Evolutionary conservation across 768 basidiomycete genomes (phyloP), one percentile per base, ranked within the genome.

Genomic region (Rhodotorula diobovata): DNA sequence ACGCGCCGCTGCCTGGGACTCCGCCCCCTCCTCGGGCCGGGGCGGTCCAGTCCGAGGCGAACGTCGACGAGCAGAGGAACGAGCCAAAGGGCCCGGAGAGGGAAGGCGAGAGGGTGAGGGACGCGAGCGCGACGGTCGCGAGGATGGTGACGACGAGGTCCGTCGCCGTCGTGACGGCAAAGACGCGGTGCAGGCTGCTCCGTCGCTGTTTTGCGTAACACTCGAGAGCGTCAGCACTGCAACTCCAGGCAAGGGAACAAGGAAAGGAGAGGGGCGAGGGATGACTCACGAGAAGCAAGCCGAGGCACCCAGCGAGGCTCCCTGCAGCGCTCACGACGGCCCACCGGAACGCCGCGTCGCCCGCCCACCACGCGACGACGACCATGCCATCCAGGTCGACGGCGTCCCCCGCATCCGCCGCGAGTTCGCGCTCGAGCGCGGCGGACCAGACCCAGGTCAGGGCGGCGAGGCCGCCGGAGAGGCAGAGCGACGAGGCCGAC

Each of bases 31-130:
- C 61, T 30, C 60, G 50, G 25, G 57, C 56, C 28, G 21, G 46
- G 3, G 51, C 25, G 6, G 56, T 61, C 46, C 8, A 53, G 28
- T 62, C 64, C n/a, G 55, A 55, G 15, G 58, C 43, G 20, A 60
- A 60, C 43, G 55, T n/a, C 32, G 54, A 61, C n/a, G 70, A 71
- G 55, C 73, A 74, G 25, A 74, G 53, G 63, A 74, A 60, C 37
- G 58, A 50, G 46, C 55, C 39, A 45, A 74, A 74, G 6, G 66
- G 63, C 1, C 15, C 45, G 15, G 68, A 54, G 46, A 74, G 73
- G 25, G 66, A 51, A 8, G 68, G 68, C 15, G 63, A 53, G 58
- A 68, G 57, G 53, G 68, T 67, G 56, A 74, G 63, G 50, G 70
- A 68, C 35, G 50, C 11, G 32, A 70, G 60, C 43, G 66, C 54